Percentiles rank a stretch among this genome's conserved stretches.
Conservation (phyloP, 169 alveolate species). For the Cryptosporidium viatorum region DNA sequence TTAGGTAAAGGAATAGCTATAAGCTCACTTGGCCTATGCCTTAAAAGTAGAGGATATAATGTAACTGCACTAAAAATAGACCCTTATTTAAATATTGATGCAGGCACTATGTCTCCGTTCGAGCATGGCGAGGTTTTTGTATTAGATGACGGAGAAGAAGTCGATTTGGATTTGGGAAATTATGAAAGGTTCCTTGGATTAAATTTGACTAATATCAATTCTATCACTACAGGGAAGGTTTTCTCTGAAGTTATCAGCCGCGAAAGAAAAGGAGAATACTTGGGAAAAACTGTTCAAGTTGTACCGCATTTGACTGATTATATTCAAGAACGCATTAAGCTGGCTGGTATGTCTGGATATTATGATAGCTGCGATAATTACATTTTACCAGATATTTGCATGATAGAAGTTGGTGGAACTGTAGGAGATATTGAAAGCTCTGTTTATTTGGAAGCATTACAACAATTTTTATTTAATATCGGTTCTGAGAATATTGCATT, state of each 20-base stretch:
- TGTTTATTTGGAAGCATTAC: slow-evolving; percentile 92
- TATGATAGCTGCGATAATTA: slow-evolving; percentile 79
- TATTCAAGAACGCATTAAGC: slow-evolving; percentile 70
- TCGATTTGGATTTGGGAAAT: slow-evolving; percentile 98
- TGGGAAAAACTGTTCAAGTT: slow-evolving; percentile 97
- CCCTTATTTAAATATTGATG: slow-evolving; percentile 92
- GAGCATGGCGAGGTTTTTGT: slow-evolving; percentile 97
- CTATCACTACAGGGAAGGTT: slow-evolving; percentile 95
- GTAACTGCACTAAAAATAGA: slow-evolving; percentile 96
- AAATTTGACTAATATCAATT: slow-evolving; percentile 88
- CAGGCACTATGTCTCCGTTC: slow-evolving; percentile 97
- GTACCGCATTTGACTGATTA: slow-evolving; percentile 83
- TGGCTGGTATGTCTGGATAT: slow-evolving; percentile 77
- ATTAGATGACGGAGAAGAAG: slow-evolving; percentile 97
- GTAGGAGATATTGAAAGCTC: slow-evolving; percentile 97
- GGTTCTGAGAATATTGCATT: slow-evolving; percentile 90
- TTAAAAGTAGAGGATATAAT: slow-evolving; percentile 88
- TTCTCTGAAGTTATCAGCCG: slow-evolving; percentile 89
- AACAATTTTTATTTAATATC: slow-evolving; percentile 85
- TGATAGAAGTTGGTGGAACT: slow-evolving; percentile 96
- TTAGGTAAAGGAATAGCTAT: slow-evolving; percentile 96
- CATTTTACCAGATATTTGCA: slow-evolving; percentile 88
- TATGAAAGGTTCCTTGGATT: slow-evolving; percentile 94
- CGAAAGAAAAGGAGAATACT: slow-evolving; percentile 94
- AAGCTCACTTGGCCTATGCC: slow-evolving; percentile 91